Evolutionary conservation across 2,329 filamentous ascomycete genomes (phyloP), one percentile per base, ranked within the genome.

Genomic region (Pseudogymnoascus sp.): DNA sequence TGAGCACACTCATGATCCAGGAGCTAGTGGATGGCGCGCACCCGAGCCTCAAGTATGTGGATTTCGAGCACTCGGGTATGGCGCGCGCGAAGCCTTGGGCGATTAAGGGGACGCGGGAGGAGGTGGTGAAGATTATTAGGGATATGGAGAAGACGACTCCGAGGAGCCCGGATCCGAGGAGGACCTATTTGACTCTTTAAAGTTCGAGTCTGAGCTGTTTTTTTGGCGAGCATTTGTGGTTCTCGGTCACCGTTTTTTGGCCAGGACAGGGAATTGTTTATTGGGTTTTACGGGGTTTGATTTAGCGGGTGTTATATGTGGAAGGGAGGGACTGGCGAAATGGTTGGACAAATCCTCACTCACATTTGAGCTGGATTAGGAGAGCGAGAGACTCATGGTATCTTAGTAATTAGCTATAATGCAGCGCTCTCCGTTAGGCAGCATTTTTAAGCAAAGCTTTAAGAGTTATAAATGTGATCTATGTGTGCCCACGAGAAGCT

Each of bases 11-110:
- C 0, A 35, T 68, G 12, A 53, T 66, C 25, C 28, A 37, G 23
- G 56, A 64, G 63, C 60, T 42, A 1, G 40, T 40, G 21, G 62
- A 50, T 14, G 61, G 60, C 35, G 56, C 56, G 11, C 38, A 59
- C 12, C 53, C 25, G 18, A 60, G 21, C 7, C 62, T 68, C 38
- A 62, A 28, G 25, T 33, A 63, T 5, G 63, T 69, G 1, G 66
- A 69, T 63, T 70, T 69, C 25, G 65, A 64, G 37, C 65, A 63
- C 38, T 64, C 65, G 59, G 67, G 66, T 2, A 66, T 69, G 65
- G 31, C 63, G 60, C 65, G 59, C 61, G 53, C 38, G 35, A 59
- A 63, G 37, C 61, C 40, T 23, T 70, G 69, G 68, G 65, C 67
- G 7, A 42, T 68, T 2, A 62, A 64, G 61, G 69, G 66, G 21